Evolutionary conservation across 306 rosid species (phyloP).

Genomic region (Cercis canadensis): DNA sequence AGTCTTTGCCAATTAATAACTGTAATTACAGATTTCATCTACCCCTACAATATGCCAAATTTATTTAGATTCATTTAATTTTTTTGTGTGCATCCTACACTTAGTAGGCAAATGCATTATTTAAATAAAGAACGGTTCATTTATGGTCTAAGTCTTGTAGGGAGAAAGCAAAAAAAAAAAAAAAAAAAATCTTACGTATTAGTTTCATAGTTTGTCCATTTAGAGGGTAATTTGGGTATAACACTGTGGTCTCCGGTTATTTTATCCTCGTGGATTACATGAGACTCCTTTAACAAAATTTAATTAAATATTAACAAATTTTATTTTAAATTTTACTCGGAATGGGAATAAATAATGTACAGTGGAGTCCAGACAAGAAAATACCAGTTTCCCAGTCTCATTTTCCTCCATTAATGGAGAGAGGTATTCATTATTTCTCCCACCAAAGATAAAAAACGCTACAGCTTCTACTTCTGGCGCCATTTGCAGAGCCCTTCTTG

Average conservation of each 20-base stretch:
- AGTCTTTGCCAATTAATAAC: too few species aligned
- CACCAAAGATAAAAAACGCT: slow-evolving; percentile 41
- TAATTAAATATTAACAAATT: too few species aligned
- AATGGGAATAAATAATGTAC: slow-evolving; percentile 4
- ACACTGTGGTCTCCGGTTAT: slow-evolving; percentile 2
- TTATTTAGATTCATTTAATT: too few species aligned
- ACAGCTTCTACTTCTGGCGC: slow-evolving; percentile 67
- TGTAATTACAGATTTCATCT: too few species aligned
- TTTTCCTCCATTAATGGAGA: slow-evolving; percentile 74
- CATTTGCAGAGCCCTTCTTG: slow-evolving; percentile 55
- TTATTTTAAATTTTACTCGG: neutral
- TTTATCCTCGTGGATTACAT: slow-evolving; percentile 14
- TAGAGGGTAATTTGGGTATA: slow-evolving; percentile 37
- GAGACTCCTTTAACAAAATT: neutral
- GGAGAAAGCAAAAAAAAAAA: too few species aligned
- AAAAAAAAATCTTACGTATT: too few species aligned
- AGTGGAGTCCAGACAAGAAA: slow-evolving; percentile 57
- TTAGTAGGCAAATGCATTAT: too few species aligned
- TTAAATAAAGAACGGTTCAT: too few species aligned
- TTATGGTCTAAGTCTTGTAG: too few species aligned
- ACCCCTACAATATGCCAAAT: too few species aligned
- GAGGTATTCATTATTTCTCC: slow-evolving; percentile 41
- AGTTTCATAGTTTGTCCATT: too few species aligned
- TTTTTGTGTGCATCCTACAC: too few species aligned
- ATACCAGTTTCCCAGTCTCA: slow-evolving; percentile 51